Conservation (phyloP, 352 stramenopile species). For the Phytophthora cactorum region DNA sequence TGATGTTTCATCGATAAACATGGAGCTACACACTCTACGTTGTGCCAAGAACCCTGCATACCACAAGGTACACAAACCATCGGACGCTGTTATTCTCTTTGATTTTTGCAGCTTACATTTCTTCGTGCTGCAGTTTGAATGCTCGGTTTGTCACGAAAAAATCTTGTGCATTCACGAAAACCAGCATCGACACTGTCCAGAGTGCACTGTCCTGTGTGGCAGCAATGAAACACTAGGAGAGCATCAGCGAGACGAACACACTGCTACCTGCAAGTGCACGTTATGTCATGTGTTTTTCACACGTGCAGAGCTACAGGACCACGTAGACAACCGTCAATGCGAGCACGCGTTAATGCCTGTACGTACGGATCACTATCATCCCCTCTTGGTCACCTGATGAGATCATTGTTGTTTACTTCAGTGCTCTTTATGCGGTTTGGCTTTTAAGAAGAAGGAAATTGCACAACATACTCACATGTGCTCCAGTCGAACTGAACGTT, state of each 20-base stretch:
- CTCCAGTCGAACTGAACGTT: slow-evolving; percentile 58
- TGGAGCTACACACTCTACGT: slow-evolving; percentile 50
- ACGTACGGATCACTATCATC: slow-evolving; percentile 1
- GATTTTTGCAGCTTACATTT: neutral
- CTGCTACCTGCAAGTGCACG: slow-evolving; percentile 26
- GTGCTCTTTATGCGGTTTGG: slow-evolving; percentile 58
- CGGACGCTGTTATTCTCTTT: neutral
- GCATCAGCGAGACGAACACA: slow-evolving; percentile 34
- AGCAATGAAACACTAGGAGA: slow-evolving; percentile 15
- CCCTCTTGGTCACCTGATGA: neutral
- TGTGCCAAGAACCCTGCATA: slow-evolving; percentile 54
- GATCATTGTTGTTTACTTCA: slow-evolving; percentile 14
- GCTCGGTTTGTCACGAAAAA: slow-evolving; percentile 39
- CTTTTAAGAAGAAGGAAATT: slow-evolving; percentile 55
- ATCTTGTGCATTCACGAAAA: slow-evolving; percentile 36
- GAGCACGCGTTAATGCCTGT: slow-evolving; percentile 37
- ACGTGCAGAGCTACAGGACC: slow-evolving; percentile 19
- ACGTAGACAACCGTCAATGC: slow-evolving; percentile 30
- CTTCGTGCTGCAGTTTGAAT: slow-evolving; percentile 42
- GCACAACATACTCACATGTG: slow-evolving; percentile 43
- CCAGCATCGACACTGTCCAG: slow-evolving; percentile 49
- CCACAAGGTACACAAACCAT: slow-evolving; percentile 47
- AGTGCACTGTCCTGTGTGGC: slow-evolving; percentile 35
- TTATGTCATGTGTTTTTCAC: slow-evolving; percentile 43
- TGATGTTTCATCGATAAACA: slow-evolving; percentile 35